Conservation (phyloP, 352 stramenopile genomes). For the Phytophthora gonapodyides region DNA sequence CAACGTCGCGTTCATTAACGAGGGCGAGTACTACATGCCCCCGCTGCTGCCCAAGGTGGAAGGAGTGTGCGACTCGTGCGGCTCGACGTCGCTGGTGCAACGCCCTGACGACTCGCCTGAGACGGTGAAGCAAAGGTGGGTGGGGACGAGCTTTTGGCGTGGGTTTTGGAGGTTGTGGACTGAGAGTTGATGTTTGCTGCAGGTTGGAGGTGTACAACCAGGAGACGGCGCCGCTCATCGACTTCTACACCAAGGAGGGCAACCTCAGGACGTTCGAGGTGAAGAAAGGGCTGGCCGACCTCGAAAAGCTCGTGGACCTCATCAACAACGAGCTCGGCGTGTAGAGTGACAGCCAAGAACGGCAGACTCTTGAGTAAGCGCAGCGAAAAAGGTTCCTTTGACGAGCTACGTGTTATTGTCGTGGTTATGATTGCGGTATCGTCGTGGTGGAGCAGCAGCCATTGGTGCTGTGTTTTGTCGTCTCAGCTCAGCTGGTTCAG, state of each 20-base stretch:
- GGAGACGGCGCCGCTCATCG: constrained; percentile 85
- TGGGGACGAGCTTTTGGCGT: background rate
- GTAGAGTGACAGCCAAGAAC: constrained; percentile 26
- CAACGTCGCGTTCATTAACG: constrained; percentile 89
- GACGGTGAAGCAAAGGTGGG: constrained; percentile 75
- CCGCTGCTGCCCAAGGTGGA: constrained; percentile 87
- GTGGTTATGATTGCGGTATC: constrained; percentile 22
- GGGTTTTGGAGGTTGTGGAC: constrained; percentile 1
- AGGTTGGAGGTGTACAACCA: constrained; percentile 89
- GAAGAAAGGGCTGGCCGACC: constrained; percentile 82
- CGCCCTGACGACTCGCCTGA: constrained; percentile 82
- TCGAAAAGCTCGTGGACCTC: constrained; percentile 75
- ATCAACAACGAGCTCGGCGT: constrained; percentile 66
- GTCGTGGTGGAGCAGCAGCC: constrained; percentile 9
- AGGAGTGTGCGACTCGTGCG: constrained; percentile 82
- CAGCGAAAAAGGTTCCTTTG: background rate
- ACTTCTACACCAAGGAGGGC: constrained; percentile 87
- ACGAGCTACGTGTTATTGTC: constrained; percentile 13
- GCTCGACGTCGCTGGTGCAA: constrained; percentile 71
- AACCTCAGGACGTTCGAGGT: constrained; percentile 84
- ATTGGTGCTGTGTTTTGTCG: constrained; percentile 5
- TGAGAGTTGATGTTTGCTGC: constrained; percentile 7
- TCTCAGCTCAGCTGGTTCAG: constrained; percentile 21
- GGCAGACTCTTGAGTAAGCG: background rate
- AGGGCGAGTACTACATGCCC: constrained; percentile 90